Evolutionary conservation across 768 basidiomycete species (phyloP).

Genomic region (Collybiopsis luxurians): DNA sequence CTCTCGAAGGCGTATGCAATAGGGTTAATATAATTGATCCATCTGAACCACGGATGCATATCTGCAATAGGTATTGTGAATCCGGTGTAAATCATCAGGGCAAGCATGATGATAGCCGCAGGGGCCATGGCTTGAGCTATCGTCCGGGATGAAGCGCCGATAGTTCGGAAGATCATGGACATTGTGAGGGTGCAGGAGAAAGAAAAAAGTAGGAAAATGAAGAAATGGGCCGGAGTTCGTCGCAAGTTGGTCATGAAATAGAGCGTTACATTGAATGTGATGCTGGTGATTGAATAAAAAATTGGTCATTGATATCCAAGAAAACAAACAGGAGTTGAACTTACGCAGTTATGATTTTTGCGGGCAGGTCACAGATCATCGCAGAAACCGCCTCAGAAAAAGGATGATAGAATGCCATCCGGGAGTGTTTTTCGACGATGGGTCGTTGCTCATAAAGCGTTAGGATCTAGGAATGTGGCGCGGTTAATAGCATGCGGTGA

Average conservation of each 20-base stretch:
- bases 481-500: not conserved
- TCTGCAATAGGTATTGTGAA: constrained; percentile 31
- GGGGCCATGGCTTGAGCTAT: constrained; percentile 26
- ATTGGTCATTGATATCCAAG: too few species aligned
- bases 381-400: constrained; percentile 36
- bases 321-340: not conserved
- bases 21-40: constrained; percentile 42
- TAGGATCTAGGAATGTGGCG: constrained; percentile 22
- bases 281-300: constrained; percentile 6
- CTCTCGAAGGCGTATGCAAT: constrained; percentile 39
- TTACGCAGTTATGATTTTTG: constrained; percentile 18
- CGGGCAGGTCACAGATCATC: constrained; percentile 36
- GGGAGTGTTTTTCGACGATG: constrained; percentile 37
- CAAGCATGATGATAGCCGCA: constrained; percentile 30
- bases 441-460: constrained; percentile 27
- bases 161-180: constrained; percentile 32
- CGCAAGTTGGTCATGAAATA: constrained; percentile 43
- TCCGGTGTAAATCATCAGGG: constrained; percentile 40
- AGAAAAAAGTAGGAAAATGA: constrained; percentile 36
- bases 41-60: constrained; percentile 24
- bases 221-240: constrained; percentile 35
- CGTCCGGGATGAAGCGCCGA: constrained; percentile 33
- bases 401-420: constrained; percentile 40
- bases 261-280: constrained; percentile 28
- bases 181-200: constrained; percentile 23